Base-by-base conservation (phyloP, 768 basidiomycete species). In the Goffeauzyma gilvescens region DNA sequence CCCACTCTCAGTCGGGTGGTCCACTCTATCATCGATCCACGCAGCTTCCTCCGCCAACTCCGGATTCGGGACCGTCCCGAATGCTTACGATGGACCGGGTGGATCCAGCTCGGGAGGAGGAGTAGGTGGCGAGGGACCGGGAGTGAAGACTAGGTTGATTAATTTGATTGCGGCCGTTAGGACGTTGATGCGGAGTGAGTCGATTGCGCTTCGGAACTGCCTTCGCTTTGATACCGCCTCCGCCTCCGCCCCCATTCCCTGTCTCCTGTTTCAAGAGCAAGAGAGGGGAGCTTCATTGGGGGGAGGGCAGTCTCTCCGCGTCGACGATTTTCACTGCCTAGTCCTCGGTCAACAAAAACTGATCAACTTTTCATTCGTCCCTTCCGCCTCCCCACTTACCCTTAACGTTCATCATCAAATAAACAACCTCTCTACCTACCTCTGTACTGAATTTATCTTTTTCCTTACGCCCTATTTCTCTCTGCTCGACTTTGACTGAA, bases 181-280 rank as follows among this genome's bases (percentile, higher is more conserved):
- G 66, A 96, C 90, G 34, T 71, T 98, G 55, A 84, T 96, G 83
- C 76, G 90, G 64, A 86, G 90, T 98, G 62, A 69, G 89, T 60
- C 27, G 7, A 6, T 28, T 8, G n/a, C n/a, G n/a, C n/a, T n/a
- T n/a, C n/a, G n/a, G n/a, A n/a, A n/a, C n/a, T n/a, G n/a, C n/a
- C n/a, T n/a, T n/a, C n/a, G n/a, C n/a, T n/a, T n/a, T n/a, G n/a
- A n/a, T n/a, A n/a, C n/a, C n/a, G n/a, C n/a, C n/a, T n/a, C n/a
- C n/a, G n/a, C n/a, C n/a, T n/a, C n/a, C n/a, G n/a, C n/a, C n/a
- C n/a, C n/a, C n/a, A n/a, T n/a, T n/a, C n/a, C n/a, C 23, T 42
- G 14, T 2, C 8, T 23, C 21, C 17, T 22, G 17, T 3, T 40
- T 17, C 6, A 15, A 2, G 4, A 14, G 17, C 35, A 32, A 30